Conservation (phyloP, 2,329 filamentous ascomycete species). For the Akanthomyces dipterigenus region DNA sequence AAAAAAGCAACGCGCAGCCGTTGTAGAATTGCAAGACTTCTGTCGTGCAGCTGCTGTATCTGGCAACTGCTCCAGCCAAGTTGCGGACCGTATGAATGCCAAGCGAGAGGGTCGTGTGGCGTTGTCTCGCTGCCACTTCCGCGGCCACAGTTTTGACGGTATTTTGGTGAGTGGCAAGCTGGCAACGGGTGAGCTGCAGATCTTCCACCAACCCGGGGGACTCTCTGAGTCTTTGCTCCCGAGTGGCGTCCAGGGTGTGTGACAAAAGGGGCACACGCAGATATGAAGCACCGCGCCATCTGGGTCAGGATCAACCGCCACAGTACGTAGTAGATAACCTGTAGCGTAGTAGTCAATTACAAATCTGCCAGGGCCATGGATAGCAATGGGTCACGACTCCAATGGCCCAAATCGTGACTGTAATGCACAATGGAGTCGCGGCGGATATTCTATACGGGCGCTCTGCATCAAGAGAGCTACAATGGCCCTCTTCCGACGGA, state of each 20-base stretch:
- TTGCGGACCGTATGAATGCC: background rate
- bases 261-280: background rate
- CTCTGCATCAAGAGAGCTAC: background rate
- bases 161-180: background rate
- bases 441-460: background rate
- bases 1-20: background rate
- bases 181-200: background rate
- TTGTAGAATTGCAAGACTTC: background rate
- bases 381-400: background rate
- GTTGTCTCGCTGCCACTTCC: background rate
- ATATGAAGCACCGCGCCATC: constrained; percentile 3
- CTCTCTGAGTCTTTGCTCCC: too few relatives aligned
- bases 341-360: background rate
- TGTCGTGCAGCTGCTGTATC: background rate
- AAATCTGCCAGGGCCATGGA: background rate
- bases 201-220: background rate
- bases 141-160: background rate
- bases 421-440: background rate
- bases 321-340: background rate
- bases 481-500: background rate
- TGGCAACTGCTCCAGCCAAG: too few relatives aligned
- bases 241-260: background rate
- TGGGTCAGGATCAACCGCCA: background rate
- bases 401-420: background rate
- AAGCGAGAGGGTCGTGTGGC: background rate